Evolutionary conservation across 2,329 filamentous ascomycete species (phyloP).

Genomic region (Epichloe gansuensis): DNA sequence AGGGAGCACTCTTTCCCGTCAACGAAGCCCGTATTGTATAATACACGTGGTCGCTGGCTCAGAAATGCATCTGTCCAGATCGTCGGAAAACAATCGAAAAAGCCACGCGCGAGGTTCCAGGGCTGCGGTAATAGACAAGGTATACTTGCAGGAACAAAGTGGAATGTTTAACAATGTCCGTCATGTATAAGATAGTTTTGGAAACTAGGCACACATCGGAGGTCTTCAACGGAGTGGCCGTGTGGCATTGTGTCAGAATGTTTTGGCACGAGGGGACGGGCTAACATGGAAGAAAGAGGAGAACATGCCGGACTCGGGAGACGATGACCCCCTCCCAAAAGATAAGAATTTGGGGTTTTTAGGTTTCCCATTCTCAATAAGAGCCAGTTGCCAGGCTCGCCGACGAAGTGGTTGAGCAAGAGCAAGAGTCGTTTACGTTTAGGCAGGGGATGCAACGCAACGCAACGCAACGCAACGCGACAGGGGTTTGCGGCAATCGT

Average conservation of each 20-base stretch:
- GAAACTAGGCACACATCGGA: neutral
- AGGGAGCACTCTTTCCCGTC: neutral
- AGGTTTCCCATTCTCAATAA: neutral
- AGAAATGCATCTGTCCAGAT: neutral
- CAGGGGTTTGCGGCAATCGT: slow-evolving; percentile 20
- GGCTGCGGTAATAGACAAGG: neutral
- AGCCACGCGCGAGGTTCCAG: neutral
- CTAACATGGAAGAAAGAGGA: slow-evolving; percentile 4
- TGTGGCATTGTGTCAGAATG: neutral
- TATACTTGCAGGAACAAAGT: neutral
- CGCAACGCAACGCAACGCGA: slow-evolving; percentile 3
- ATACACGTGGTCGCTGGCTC: neutral
- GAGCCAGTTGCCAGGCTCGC: neutral
- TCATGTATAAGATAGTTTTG: neutral
- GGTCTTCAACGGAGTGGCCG: neutral
- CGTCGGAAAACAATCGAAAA: neutral
- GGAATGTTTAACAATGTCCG: neutral
- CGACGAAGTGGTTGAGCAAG: neutral
- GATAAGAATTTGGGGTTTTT: neutral
- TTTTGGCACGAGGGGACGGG: slow-evolving; percentile 1
- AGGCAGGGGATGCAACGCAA: slow-evolving; percentile 6
- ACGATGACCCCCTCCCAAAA: neutral
- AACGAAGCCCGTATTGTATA: too few species aligned
- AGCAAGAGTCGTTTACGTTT: neutral
- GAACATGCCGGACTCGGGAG: neutral